Base-by-base conservation (phyloP, 1,284 basidiomycete species). In the Golubevia sp. region DNA sequence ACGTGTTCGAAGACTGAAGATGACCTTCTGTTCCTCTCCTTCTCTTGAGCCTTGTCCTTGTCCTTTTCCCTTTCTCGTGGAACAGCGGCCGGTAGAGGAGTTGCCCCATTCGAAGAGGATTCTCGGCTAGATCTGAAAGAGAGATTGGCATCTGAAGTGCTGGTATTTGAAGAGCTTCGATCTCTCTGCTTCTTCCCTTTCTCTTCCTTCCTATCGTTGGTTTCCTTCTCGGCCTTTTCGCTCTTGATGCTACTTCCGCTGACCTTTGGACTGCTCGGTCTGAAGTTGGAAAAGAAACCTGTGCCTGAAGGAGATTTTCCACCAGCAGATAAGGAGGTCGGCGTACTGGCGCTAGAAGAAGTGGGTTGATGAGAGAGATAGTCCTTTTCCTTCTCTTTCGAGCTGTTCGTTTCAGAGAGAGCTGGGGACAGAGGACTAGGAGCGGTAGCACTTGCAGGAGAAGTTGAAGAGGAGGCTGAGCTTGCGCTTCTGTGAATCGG, bases 231-330 rank as follows among this genome's bases (percentile, higher is more conserved):
- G 24, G 13, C 20, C 51, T 30, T n/a, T 30, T 13, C 5, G 51
- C 13, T 13, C 18, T 30, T 30, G 13, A 15, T n/a, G n/a, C 20
- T 30, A 11, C 20, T 53, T n/a, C 13, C 20, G 13, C 13, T 13
- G 18, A 53, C 24, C n/a, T 30, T 25, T n/a, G 51, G 24, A 30
- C 51, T 53, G 24, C n/a, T 53, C 20, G 51, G 18, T 30, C 51
- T 53, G 27, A 53, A 30, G 27, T 53, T 53, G 27, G 27, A 53
- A 2, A 53, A 53, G 27, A 53, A 53, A 53, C 51, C 51, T 53
- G 51, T 25, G n/a, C 24, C 24, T 15, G 51, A 53, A 30, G 51
- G 27, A 53, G 51, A 30, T 25, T 2, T 53, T 15, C 51, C 51
- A 30, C 24, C 24, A 15, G 51, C 27, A 30, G 24, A 30, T 25